These are phyloP conservation scores for Aethionema arabicum DNA, from an alignment of 345 rosid genomes.

Conservation along the genomic window DNA sequence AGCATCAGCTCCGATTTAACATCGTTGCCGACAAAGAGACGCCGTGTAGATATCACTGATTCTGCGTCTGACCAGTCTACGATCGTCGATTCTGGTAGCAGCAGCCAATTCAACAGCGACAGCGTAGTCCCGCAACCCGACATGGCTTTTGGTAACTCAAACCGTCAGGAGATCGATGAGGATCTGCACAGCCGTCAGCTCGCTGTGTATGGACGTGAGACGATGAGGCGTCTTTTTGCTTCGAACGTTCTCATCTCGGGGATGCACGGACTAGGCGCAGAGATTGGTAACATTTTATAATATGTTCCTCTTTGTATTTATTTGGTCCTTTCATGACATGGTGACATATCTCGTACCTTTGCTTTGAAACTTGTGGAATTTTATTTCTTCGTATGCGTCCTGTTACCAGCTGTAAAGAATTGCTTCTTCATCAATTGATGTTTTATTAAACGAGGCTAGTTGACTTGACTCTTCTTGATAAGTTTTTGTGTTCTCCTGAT, in stretches of 20 bases:
- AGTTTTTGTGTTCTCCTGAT: slow-evolving; percentile 1
- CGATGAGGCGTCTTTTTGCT: slow-evolving; percentile 94
- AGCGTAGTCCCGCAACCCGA: slow-evolving; percentile 33
- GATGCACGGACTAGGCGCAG: slow-evolving; percentile 93
- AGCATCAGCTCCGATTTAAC: slow-evolving; percentile 32
- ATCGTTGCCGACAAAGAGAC: slow-evolving; percentile 58
- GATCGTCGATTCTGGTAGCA: slow-evolving; percentile 26
- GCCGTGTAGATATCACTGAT: slow-evolving; percentile 42
- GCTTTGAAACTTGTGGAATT: neutral
- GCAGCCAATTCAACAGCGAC: slow-evolving; percentile 26
- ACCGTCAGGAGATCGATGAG: slow-evolving; percentile 82
- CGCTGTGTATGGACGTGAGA: slow-evolving; percentile 98
- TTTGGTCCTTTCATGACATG: neutral
- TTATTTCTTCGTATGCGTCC: slow-evolving; percentile 3
- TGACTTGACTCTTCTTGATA: neutral
- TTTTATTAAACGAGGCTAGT: neutral
- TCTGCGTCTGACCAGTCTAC: slow-evolving; percentile 32
- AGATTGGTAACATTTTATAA: slow-evolving; percentile 59
- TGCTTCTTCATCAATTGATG: neutral
- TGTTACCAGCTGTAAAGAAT: neutral
- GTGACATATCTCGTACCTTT: neutral
- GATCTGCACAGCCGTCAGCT: slow-evolving; percentile 99
- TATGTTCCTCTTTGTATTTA: neutral
- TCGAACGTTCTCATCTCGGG: slow-evolving; percentile 88
- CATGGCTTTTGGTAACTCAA: slow-evolving; percentile 76